Conservation (phyloP, 2,329 filamentous ascomycete genomes). For the Triangularia setosa region DNA sequence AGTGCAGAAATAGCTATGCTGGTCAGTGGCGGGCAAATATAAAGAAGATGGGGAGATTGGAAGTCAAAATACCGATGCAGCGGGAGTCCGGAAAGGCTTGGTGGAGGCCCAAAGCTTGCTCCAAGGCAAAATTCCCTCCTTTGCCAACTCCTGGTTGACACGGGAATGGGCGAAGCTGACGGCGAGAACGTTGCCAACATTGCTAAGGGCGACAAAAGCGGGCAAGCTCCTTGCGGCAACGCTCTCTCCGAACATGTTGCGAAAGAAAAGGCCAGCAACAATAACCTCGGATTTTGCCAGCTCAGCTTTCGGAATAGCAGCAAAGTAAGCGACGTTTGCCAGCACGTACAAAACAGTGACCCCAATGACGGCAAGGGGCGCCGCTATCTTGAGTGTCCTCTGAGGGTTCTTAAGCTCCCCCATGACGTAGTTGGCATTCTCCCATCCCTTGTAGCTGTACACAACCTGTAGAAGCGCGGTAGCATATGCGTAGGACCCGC, state of each 20-base stretch:
- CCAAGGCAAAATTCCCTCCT: slow-evolving; percentile 65
- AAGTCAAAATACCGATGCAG: slow-evolving; percentile 37
- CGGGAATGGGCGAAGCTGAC: slow-evolving; percentile 57
- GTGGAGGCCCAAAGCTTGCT: slow-evolving; percentile 66
- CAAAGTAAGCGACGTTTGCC: slow-evolving; percentile 63
- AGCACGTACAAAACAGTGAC: slow-evolving; percentile 59
- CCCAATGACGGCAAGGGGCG: slow-evolving; percentile 53
- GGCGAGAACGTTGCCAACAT: slow-evolving; percentile 59
- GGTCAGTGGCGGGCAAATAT: slow-evolving; percentile 3
- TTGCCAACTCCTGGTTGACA: slow-evolving; percentile 63
- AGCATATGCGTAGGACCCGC: slow-evolving; percentile 44
- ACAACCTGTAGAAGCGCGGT: slow-evolving; percentile 56
- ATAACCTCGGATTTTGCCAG: slow-evolving; percentile 59
- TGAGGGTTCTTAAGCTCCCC: slow-evolving; percentile 39
- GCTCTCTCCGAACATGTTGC: slow-evolving; percentile 55
- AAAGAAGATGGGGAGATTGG: not conserved
- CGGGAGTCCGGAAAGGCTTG: slow-evolving; percentile 60
- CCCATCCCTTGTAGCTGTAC: slow-evolving; percentile 56
- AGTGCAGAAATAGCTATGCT: slow-evolving; percentile 55
- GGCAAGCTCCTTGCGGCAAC: slow-evolving; percentile 47
- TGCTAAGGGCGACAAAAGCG: slow-evolving; percentile 57
- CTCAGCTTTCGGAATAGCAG: slow-evolving; percentile 56
- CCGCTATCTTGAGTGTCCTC: slow-evolving; percentile 48
- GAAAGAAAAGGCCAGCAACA: slow-evolving; percentile 59
- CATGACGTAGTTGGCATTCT: slow-evolving; percentile 60